Base-by-base conservation (phyloP, 768 basidiomycete genomes). In the Pleurotus giganteus region DNA sequence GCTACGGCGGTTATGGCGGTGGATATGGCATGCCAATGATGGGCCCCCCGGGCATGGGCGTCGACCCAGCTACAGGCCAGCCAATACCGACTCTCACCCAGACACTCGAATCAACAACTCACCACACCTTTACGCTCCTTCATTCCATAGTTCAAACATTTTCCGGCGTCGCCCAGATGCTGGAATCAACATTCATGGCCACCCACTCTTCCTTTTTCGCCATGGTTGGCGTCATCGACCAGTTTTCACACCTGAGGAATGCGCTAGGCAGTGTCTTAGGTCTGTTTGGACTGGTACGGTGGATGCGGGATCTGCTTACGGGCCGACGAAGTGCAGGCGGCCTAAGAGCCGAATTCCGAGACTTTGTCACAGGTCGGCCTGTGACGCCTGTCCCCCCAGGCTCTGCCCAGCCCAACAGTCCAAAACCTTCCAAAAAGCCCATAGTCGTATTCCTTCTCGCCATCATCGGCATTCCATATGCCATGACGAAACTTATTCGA, bases 171-270 rank as follows among this genome's bases (percentile, higher is more conserved):
- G 88, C 96, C 0, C 96, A 98, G 68, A 95, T 99, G 85, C 86
- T 99, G 65, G 96, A 98, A 69, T 88, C 85, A 29, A 98, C 96
- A 4, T 98, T 96, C 72, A 91, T 98, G 88, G 96, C 96, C 2
- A 96, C 94, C 0, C 94, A 96, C 69, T 93, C 91, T 0, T 89
- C 86, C 7, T 96, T 96, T 72, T 96, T 95, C 68, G 93, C 94
- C 54, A 94, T 96, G 88, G 93, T 95, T 47, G 91, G 93, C 58
- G 96, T 99, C 42, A 80, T 95, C 34, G 97, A 99, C 65, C 97
- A 99, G 66, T 88, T 99, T 63, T 86, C 85, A 2, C 91, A 93
- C 61, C 82, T 98, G 39, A 82, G 94, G 47, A 89, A 95, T 60
- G 95, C 94, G 11, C 80, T 98, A 13, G 95, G 94, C 21, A 94